A percentile compares a stretch with the other conserved stretches of the same genome.
phyloP scores from a whole-genome alignment of 163 green algal species.

The Volvox carteri region DNA sequence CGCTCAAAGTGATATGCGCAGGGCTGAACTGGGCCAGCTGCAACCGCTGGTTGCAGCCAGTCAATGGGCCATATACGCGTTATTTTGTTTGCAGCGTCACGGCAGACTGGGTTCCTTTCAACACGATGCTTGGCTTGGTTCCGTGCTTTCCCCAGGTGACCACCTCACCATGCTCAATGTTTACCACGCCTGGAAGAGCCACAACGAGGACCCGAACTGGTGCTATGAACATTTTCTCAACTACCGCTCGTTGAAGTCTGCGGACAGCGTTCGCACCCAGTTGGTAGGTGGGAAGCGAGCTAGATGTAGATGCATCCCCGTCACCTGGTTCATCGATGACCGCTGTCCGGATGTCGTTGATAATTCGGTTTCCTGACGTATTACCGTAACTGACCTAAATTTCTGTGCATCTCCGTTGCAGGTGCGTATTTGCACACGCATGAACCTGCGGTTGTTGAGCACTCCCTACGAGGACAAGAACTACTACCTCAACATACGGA shows the following conservation, averaged over 20 bases:
- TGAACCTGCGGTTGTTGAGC: slow-evolving; percentile 85
- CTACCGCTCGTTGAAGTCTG: slow-evolving; percentile 89
- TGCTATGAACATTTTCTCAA: slow-evolving; percentile 99
- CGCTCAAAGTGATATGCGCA: too few species aligned
- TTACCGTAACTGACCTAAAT: not conserved
- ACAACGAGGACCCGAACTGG: slow-evolving; percentile 87
- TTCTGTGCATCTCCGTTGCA: too few species aligned
- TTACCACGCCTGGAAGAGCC: slow-evolving; percentile 98
- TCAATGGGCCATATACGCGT: too few species aligned
- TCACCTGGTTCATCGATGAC: not conserved
- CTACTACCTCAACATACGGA: slow-evolving; percentile 99
- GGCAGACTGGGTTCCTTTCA: not conserved
- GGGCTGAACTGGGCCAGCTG: too few species aligned
- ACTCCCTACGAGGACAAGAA: slow-evolving; percentile 91
- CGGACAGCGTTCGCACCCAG: slow-evolving; percentile 96
- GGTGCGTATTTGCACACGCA: slow-evolving; percentile 81
- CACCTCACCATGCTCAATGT: slow-evolving; percentile 99
- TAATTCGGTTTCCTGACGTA: not conserved
- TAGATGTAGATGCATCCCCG: not conserved
- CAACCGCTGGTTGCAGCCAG: too few species aligned
- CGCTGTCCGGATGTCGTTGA: not conserved
- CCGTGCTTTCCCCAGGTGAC: slow-evolving; percentile 78
- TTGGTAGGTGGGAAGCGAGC: slow-evolving; percentile 74
- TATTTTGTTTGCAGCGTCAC: too few species aligned
- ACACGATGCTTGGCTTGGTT: not conserved